These are phyloP conservation scores for Clonostachys byssicola DNA, from an alignment of 2,329 filamentous ascomycete species.

Conservation along the genomic window DNA sequence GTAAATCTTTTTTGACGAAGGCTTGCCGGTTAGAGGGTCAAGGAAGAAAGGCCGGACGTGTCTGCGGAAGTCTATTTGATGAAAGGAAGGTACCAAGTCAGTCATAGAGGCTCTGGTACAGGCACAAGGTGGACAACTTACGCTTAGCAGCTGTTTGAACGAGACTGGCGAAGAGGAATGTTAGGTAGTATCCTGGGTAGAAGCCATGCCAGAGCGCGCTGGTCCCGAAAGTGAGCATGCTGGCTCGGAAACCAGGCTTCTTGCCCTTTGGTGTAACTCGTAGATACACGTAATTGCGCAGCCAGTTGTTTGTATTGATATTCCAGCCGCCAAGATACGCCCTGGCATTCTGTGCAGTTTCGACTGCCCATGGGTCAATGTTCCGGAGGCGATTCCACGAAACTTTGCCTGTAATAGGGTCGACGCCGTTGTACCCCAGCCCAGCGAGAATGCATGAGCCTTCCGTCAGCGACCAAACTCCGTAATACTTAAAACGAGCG, in stretches of 20 bases:
- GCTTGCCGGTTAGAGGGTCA: conserved; percentile 65
- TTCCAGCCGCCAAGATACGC: conserved; percentile 94
- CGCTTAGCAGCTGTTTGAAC: conserved; percentile 93
- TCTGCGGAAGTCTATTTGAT: conserved; percentile 71
- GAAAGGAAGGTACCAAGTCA: conserved; percentile 2
- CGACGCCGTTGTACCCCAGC: conserved; percentile 90
- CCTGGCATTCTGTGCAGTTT: conserved; percentile 89
- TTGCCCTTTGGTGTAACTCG: conserved; percentile 91
- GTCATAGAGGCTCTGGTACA: not conserved
- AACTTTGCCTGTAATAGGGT: conserved; percentile 77
- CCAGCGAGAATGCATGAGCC: conserved; percentile 92
- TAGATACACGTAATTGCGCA: conserved; percentile 93
- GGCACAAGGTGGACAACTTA: conserved; percentile 41
- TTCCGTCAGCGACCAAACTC: conserved; percentile 90
- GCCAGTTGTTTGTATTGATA: conserved; percentile 97
- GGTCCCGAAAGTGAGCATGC: conserved; percentile 87
- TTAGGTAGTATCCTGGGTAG: conserved; percentile 92
- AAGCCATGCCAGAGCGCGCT: conserved; percentile 98
- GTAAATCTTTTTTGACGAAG: conserved; percentile 71
- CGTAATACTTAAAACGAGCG: conserved; percentile 89
- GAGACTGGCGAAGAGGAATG: conserved; percentile 85
- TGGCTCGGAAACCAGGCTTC: conserved; percentile 94
- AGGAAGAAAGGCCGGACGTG: conserved; percentile 91
- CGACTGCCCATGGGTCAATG: conserved; percentile 80
- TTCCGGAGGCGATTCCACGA: conserved; percentile 88